Evolutionary conservation across 2,329 filamentous ascomycete species (phyloP).

Genomic region (Zelopaecilomyces penicillatus): DNA sequence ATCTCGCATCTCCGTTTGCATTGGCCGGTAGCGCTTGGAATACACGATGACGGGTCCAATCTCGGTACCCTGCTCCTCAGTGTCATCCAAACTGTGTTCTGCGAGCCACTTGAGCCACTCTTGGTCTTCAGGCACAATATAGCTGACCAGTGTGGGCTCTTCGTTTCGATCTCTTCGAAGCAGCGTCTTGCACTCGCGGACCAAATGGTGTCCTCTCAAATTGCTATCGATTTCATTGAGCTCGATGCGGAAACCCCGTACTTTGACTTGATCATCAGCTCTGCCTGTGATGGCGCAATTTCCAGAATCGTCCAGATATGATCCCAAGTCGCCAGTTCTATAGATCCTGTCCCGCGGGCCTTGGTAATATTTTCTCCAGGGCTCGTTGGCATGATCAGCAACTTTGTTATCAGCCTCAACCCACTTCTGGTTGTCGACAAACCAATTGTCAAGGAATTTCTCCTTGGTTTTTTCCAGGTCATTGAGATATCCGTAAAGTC

Average conservation of each 20-base stretch:
- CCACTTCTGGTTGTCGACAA: conserved; percentile 67
- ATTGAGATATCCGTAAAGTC: conserved; percentile 52
- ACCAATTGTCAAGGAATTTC: conserved; percentile 84
- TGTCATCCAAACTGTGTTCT: conserved; percentile 43
- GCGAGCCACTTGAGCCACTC: conserved; percentile 65
- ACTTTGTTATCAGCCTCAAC: conserved; percentile 51
- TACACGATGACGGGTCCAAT: conserved; percentile 36
- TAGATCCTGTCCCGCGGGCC: conserved; percentile 83
- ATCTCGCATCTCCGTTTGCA: conserved; percentile 48
- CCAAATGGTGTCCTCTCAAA: conserved; percentile 62
- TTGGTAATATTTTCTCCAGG: conserved; percentile 71
- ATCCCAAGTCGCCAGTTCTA: conserved; percentile 76
- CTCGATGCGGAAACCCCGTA: conserved; percentile 92
- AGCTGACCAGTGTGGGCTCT: conserved; percentile 78
- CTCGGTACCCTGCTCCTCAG: conserved; percentile 42
- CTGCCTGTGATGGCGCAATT: conserved; percentile 73
- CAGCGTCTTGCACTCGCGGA: conserved; percentile 79
- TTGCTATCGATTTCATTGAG: conserved; percentile 87
- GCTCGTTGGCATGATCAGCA: conserved; percentile 42
- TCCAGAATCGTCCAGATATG: conserved; percentile 57
- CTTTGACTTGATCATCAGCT: conserved; percentile 86
- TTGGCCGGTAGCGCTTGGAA: conserved; percentile 34
- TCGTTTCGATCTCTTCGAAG: conserved; percentile 44
- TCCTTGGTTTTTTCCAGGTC: conserved; percentile 51
- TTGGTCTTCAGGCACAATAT: conserved; percentile 71